Evolutionary conservation across 192 early-diverging fungal genomes (phyloP).

Genomic region (Entomortierella beljakovae): DNA sequence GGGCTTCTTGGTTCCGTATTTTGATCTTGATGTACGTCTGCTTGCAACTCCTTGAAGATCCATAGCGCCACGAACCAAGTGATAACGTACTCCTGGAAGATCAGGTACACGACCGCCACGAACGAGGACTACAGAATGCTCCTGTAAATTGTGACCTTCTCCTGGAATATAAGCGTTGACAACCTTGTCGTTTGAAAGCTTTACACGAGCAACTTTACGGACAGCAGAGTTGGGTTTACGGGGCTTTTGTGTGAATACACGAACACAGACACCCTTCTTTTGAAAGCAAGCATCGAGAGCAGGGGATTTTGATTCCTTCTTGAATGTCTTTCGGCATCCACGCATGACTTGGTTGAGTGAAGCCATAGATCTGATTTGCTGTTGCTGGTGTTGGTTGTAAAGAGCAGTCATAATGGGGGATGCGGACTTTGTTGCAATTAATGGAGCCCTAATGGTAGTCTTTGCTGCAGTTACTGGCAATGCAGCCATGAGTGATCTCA

Average conservation of each 20-base stretch:
- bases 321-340: constrained; percentile 78
- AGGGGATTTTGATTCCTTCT: constrained; percentile 78
- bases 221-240: constrained; percentile 99
- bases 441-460: constrained; percentile 19
- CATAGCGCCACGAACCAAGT: constrained; percentile 90
- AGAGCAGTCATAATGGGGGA: constrained; percentile 13
- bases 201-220: constrained; percentile 92
- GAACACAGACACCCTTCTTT: constrained; percentile 94
- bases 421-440: constrained; percentile 6
- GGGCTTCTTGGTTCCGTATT: constrained; percentile 94
- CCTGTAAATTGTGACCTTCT: constrained; percentile 98
- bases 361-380: constrained; percentile 69
- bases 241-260: constrained; percentile 95
- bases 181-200: constrained; percentile 91
- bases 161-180: constrained; percentile 98
- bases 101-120: constrained; percentile 95
- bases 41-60: constrained; percentile 96
- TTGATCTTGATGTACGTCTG: constrained; percentile 83
- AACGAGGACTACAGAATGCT: constrained; percentile 96
- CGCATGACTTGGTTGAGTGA: constrained; percentile 96
- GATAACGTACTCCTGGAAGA: constrained; percentile 98
- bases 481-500: constrained; percentile 49
- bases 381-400: constrained; percentile 27
- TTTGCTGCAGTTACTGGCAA: constrained; percentile 31
- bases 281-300: constrained; percentile 90